Base-by-base conservation (phyloP, 257 asterid genomes). In the Dorcoceras hygrometricum region DNA sequence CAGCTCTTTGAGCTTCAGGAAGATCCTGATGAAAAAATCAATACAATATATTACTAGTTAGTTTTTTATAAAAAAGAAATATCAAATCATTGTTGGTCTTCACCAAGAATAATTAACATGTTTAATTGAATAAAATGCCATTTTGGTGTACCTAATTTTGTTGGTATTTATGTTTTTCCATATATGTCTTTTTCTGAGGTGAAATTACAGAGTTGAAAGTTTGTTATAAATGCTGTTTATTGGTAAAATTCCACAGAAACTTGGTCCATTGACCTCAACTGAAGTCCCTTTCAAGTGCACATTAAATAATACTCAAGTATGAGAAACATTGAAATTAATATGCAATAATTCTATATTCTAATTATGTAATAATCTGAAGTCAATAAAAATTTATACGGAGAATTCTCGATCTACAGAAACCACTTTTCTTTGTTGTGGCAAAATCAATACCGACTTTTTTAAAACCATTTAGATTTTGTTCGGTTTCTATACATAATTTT, bases 1-100 rank as follows among this genome's bases (percentile, higher is more conserved):
- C 88, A 9, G 74, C 71, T 55, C 86, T 80, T 80, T 78, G 88
- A 39, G 26, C 69, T 46, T 80, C 83, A 0, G 84, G 79, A 9
- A 83, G 76, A 54, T 80, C 86, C 88, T 83, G 76, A 5, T 83
- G 76, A 5, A 68, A 32, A 39, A 3, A 8, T 34, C 46, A 8
- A 65, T 29, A 50, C 1, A 32, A 29, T 24, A 48, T 11, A 48
- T 2, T 26, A 48, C n/a, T 24, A 4, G n/a, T 26, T 43, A 5
- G 29, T 27, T 29, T 29, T 14, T 48, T 22, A 25, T 67, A 23
- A 22, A 16, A 20, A 2, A 32, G 8, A 8, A 34, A 34, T 8
- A 2, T 9, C 31, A 0, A 5, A 8, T 48, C 48, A 65, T 26
- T 46, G 32, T 19, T 28, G 8, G 12, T 65, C 25, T 61, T 69